Evolutionary conservation across 768 basidiomycete genomes (phyloP).

Genomic region (Clavulina sp.): DNA sequence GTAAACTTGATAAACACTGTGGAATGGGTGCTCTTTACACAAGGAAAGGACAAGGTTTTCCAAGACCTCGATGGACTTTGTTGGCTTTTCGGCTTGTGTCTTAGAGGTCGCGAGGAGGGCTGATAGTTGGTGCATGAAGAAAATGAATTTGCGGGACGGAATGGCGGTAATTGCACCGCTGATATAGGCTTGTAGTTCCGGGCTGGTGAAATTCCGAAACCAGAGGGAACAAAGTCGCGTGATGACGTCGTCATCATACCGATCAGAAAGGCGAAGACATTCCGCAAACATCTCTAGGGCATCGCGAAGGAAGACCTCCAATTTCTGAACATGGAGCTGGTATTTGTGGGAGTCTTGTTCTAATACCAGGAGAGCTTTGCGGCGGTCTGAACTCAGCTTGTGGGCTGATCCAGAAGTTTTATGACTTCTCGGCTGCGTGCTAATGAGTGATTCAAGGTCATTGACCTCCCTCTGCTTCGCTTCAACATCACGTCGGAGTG

Average conservation of each 20-base stretch:
- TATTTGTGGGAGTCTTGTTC: slow-evolving; percentile 21
- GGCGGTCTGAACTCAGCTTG: not conserved
- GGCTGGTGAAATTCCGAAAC: slow-evolving; percentile 66
- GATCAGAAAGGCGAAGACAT: slow-evolving; percentile 50
- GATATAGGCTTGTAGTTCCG: slow-evolving; percentile 27
- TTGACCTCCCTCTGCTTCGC: slow-evolving; percentile 58
- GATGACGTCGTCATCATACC: slow-evolving; percentile 56
- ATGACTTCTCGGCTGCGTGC: not conserved
- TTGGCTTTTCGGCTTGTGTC: not conserved
- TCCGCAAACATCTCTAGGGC: slow-evolving; percentile 78
- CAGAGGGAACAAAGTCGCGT: slow-evolving; percentile 81
- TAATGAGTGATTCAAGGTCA: slow-evolving; percentile 22
- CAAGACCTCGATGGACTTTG: slow-evolving; percentile 35
- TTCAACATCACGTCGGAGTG: slow-evolving; percentile 53
- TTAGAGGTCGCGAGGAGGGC: slow-evolving; percentile 52
- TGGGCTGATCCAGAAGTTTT: not conserved
- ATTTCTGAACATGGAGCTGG: slow-evolving; percentile 17
- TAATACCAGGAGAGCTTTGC: slow-evolving; percentile 13
- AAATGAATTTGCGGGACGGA: slow-evolving; percentile 78
- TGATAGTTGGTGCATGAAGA: slow-evolving; percentile 82
- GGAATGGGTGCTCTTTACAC: slow-evolving; percentile 84
- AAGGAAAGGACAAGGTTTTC: slow-evolving; percentile 46
- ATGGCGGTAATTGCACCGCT: slow-evolving; percentile 35
- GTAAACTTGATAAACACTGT: slow-evolving; percentile 78
- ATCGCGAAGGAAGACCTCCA: slow-evolving; percentile 45